These are phyloP conservation scores for sunflower (Helianthus annuus) DNA, from an alignment of 129 eudicot species.

Conservation along the genomic window HanXRQr2.0-SUNRISE NC_035444.2:4919397-4919896, in stretches of 20 bases:
- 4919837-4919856: too few relatives aligned
- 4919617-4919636: constrained; percentile 86
- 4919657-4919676: constrained; percentile 65
- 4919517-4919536: not conserved
- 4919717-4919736: too few relatives aligned
- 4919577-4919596: constrained; percentile 1
- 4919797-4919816: too few relatives aligned
- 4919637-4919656: constrained; percentile 83
- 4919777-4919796: too few relatives aligned
- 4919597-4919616: constrained; percentile 66
- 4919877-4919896: too few relatives aligned
- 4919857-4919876: too few relatives aligned
- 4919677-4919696: not conserved
- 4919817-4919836: too few relatives aligned
- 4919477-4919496: constrained; percentile 71
- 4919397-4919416: constrained; percentile 18
- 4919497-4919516: constrained; percentile 1
- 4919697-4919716: too few relatives aligned
- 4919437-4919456: constrained; percentile 82
- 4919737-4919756: too few relatives aligned
- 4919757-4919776: too few relatives aligned
- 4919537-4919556: constrained; percentile 1
- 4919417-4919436: constrained; percentile 75
- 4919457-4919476: constrained; percentile 96
- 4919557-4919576: constrained; percentile 12